Evolutionary conservation across 1,284 basidiomycete genomes (phyloP).

Genomic region (Ceratobasidium sp.): DNA sequence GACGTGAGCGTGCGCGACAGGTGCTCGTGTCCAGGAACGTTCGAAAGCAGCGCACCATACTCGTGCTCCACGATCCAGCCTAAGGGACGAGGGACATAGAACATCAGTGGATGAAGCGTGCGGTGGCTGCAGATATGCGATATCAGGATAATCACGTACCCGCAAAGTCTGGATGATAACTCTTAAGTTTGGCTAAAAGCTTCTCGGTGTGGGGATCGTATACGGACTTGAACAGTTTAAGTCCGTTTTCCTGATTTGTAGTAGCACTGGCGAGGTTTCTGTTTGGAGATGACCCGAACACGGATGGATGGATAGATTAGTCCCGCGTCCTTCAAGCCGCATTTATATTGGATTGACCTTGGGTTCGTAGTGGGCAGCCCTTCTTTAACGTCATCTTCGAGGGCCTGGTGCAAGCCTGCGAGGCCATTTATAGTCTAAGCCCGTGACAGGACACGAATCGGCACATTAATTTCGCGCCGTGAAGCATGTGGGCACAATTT

Average conservation of each 20-base stretch:
- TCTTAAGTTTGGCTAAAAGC: slow-evolving; percentile 88
- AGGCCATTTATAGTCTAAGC: slow-evolving; percentile 85
- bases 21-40: slow-evolving; percentile 67
- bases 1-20: slow-evolving; percentile 88
- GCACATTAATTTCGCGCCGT: slow-evolving; percentile 51
- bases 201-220: slow-evolving; percentile 92
- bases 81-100: slow-evolving; percentile 56
- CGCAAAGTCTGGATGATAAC: slow-evolving; percentile 75
- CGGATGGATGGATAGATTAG: slow-evolving; percentile 46
- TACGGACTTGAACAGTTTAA: slow-evolving; percentile 88
- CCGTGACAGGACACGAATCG: slow-evolving; percentile 46
- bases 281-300: slow-evolving; percentile 40
- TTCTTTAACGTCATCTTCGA: slow-evolving; percentile 83
- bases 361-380: slow-evolving; percentile 75
- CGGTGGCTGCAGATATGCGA: slow-evolving; percentile 39
- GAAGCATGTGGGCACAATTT: slow-evolving; percentile 17
- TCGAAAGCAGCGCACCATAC: slow-evolving; percentile 90
- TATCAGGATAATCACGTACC: slow-evolving; percentile 76
- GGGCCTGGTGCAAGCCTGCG: slow-evolving; percentile 77
- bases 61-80: slow-evolving; percentile 93
- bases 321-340: slow-evolving; percentile 30
- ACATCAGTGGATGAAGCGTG: slow-evolving; percentile 49
- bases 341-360: slow-evolving; percentile 67
- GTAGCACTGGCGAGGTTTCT: slow-evolving; percentile 39
- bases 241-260: slow-evolving; percentile 61